Conservation (phyloP, 257 asterid species). For the Solanum arcanum region DNA sequence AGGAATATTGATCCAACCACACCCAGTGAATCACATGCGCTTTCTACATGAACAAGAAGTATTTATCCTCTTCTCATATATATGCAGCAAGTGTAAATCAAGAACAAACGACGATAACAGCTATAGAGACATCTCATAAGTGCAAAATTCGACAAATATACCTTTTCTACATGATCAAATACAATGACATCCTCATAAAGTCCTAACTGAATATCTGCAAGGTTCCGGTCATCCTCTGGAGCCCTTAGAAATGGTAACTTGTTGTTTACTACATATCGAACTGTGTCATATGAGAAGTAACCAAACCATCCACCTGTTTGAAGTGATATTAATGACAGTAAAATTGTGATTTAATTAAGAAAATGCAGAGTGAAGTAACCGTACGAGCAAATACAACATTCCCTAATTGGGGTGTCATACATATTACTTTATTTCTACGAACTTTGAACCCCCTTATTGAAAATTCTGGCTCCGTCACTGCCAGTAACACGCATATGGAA, state of each 20-base stretch:
- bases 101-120: background rate
- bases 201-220: constrained; percentile 86
- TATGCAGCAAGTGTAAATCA: background rate
- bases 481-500: background rate
- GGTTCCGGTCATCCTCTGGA: constrained; percentile 60
- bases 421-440: background rate
- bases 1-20: constrained; percentile 46
- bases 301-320: constrained; percentile 96
- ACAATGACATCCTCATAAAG: constrained; percentile 73
- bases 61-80: too few relatives aligned
- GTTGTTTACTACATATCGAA: constrained; percentile 59
- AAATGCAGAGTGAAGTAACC: too few relatives aligned
- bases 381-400: background rate
- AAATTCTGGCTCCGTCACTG: too few relatives aligned
- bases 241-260: constrained; percentile 60
- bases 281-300: constrained; percentile 81
- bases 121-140: background rate
- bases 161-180: constrained; percentile 94
- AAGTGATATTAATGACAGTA: background rate
- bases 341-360: background rate
- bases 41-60: constrained; percentile 28
- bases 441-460: too few relatives aligned
- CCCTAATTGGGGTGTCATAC: background rate
- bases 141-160: background rate
- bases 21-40: constrained; percentile 86